These are phyloP conservation scores for Pythium phragmiticola DNA, from an alignment of 352 stramenopile genomes.

Conservation along the genomic window DNA sequence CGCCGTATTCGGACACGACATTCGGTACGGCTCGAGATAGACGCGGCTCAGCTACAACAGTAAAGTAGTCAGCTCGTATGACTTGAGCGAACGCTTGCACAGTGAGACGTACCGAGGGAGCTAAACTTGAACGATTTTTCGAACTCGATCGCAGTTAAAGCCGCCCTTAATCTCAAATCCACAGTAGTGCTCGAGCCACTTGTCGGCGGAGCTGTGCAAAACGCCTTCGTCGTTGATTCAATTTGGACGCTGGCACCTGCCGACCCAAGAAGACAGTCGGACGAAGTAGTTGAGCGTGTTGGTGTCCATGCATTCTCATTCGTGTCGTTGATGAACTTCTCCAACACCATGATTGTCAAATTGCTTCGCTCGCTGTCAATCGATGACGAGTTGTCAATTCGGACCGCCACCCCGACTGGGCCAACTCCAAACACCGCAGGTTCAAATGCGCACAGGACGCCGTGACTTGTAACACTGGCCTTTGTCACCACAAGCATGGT, in stretches of 20 bases:
- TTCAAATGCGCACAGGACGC: conserved; percentile 7
- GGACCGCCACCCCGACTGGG: conserved; percentile 2
- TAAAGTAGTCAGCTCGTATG: not conserved
- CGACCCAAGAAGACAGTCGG: conserved; percentile 7
- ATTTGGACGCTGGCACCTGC: not conserved
- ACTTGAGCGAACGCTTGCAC: not conserved
- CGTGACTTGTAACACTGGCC: not conserved
- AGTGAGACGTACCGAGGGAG: conserved; percentile 6
- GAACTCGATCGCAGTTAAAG: not conserved
- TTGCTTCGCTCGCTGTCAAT: not conserved
- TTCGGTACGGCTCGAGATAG: conserved; percentile 11
- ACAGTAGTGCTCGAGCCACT: not conserved
- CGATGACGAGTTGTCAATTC: not conserved
- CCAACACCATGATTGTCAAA: conserved; percentile 9
- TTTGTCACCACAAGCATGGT: not conserved
- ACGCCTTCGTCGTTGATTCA: not conserved
- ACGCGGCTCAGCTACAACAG: conserved; percentile 11
- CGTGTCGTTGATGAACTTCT: conserved; percentile 7
- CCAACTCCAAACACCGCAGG: not conserved
- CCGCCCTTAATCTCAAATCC: not conserved
- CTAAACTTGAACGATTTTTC: conserved; percentile 1
- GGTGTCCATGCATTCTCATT: not conserved
- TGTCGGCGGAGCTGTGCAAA: conserved; percentile 10
- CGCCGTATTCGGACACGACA: conserved; percentile 10
- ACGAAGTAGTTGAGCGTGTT: not conserved